Percentiles rank a stretch among this genome's conserved stretches.
Conservation (phyloP, 306 rosid species). For the Fragaria nilgerrensis region DNA sequence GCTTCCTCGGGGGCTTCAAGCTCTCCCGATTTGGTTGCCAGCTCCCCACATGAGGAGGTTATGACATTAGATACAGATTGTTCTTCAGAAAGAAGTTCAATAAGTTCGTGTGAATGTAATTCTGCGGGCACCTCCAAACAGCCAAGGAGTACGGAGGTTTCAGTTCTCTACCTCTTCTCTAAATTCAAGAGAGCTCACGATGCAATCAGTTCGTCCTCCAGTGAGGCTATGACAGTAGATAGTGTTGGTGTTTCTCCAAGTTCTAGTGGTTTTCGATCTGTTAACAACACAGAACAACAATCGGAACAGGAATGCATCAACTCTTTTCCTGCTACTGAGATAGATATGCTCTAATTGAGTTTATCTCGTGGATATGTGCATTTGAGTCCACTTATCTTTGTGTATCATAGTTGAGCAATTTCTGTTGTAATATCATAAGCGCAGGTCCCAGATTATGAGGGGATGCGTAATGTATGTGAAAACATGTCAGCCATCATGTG, state of each 20-base stretch:
- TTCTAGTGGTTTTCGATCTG: constrained; percentile 30
- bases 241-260: constrained; percentile 29
- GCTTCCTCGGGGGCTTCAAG: constrained; percentile 22
- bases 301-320: constrained; percentile 28
- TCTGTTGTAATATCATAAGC: constrained; percentile 1
- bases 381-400: background rate
- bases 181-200: constrained; percentile 36
- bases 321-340: constrained; percentile 20
- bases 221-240: constrained; percentile 24
- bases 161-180: constrained; percentile 57
- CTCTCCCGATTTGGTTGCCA: background rate
- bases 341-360: constrained; percentile 13
- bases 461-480: background rate
- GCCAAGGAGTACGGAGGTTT: constrained; percentile 20
- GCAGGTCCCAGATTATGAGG: constrained; percentile 9
- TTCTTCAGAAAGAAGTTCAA: constrained; percentile 17
- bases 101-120: constrained; percentile 14
- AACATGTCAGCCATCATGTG: background rate
- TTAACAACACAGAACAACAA: constrained; percentile 4
- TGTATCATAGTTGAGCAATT: background rate
- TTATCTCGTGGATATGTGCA: background rate
- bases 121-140: constrained; percentile 20
- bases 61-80: constrained; percentile 42
- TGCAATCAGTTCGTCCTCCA: constrained; percentile 11
- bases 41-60: constrained; percentile 15